A percentile compares a stretch with the other conserved stretches of the same genome.
Evolutionary conservation across 257 asterid genomes (phyloP).

Genomic region (Fraxinus anomala): DNA sequence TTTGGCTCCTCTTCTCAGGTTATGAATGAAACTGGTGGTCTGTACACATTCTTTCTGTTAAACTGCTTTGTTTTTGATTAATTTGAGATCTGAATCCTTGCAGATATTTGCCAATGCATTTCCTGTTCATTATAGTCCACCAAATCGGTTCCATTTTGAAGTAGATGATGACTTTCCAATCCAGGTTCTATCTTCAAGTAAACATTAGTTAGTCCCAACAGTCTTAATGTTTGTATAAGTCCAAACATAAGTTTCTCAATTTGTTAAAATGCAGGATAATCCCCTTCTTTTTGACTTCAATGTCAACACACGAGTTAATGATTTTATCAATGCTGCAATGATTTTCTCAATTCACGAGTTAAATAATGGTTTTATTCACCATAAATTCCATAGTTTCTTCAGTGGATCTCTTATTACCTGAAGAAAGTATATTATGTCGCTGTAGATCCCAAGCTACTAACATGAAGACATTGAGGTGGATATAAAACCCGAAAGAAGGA

Average conservation of each 20-base stretch:
- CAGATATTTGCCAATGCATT: constrained; percentile 84
- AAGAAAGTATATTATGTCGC: not conserved
- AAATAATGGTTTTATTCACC: too few species aligned
- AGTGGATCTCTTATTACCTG: not conserved
- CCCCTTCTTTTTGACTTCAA: constrained; percentile 68
- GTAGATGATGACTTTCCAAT: constrained; percentile 52
- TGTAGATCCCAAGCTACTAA: not conserved
- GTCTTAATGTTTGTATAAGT: not conserved
- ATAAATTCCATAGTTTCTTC: not conserved
- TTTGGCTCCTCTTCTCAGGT: constrained; percentile 81
- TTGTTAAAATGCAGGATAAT: constrained; percentile 62
- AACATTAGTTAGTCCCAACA: constrained; percentile 10
- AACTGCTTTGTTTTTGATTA: constrained; percentile 19
- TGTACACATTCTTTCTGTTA: constrained; percentile 4
- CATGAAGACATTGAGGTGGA: not conserved
- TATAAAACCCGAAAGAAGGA: not conserved
- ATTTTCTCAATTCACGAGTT: too few species aligned
- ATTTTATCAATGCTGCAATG: constrained; percentile 71
- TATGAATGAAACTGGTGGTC: constrained; percentile 11
- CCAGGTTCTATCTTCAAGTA: constrained; percentile 52
- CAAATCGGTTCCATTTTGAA: constrained; percentile 74
- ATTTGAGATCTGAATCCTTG: constrained; percentile 26
- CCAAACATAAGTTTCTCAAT: not conserved
- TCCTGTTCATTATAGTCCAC: constrained; percentile 82
- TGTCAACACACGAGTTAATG: constrained; percentile 63